Base-by-base conservation (phyloP, 2,329 filamentous ascomycete genomes). In the Cytospora mali region DNA sequence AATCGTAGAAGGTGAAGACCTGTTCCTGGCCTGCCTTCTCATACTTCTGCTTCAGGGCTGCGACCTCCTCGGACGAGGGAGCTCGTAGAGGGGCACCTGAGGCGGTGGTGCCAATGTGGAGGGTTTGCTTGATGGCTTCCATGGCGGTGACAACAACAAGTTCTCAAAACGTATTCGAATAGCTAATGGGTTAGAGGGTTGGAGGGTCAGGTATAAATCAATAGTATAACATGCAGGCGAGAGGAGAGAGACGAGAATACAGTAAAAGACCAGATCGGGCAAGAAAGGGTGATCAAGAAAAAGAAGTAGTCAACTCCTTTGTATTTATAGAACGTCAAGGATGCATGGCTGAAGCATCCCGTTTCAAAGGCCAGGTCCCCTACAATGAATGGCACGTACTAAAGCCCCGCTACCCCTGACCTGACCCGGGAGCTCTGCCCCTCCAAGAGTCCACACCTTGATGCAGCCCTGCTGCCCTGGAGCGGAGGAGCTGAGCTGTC, bases 1-100 rank as follows among this genome's bases (percentile, higher is more conserved):
- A 84, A 73, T 97, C 92, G 81, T 91, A 97, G 78, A 93, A 98
- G 62, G 88, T 83, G 72, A 96, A 92, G 67, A 96, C 90, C 68
- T 96, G 92, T 62, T 85, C 89, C 77, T 96, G 92, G 33, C 84
- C 85, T 54, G 90, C 90, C 69, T 88, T 83, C 66, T 84, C 80
- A 79, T 93, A 96, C 74, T 89, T 90, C 67, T 88, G 79, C 75
- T 85, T 86, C 48, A 96, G 84, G 69, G 85, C 77, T 61, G 86
- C 81, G 70, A 93, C 79, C 72, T 91, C 84, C 67, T 91, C 85
- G 62, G 85, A 75, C 42, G 85, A 84, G 64, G 91, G 88, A 69
- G 84, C 80, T 50, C 76, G 72, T 51, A 76, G 75, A 29, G 78
- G 71, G 50, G 71, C 70, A 49, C 68, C 68, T 66, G 65, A 67